A percentile compares a stretch with the other conserved stretches of the same genome.
Evolutionary conservation across 441 rosid species (phyloP).

Genomic region (Erodium chrysanthum): DNA sequence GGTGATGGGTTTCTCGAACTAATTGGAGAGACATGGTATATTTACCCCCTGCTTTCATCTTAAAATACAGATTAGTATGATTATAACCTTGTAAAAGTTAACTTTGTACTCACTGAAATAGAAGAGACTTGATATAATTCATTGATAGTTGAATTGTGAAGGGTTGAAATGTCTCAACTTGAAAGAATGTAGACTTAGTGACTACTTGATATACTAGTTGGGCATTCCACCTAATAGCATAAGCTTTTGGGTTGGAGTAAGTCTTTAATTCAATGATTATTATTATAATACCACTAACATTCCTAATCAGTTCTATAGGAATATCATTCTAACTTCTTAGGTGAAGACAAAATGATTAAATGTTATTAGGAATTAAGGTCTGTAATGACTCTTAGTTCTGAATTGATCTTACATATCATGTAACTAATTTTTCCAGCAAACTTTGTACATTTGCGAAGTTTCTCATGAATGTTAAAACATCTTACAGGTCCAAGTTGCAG

Average conservation of each 20-base stretch:
- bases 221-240: too few species aligned
- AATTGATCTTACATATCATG: slow-evolving; percentile 3
- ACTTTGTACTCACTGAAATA: too few species aligned
- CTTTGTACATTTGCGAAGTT: background rate
- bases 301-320: background rate
- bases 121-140: too few species aligned
- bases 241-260: too few species aligned
- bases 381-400: background rate
- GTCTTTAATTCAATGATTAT: too few species aligned
- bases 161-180: too few species aligned
- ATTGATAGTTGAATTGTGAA: too few species aligned
- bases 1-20: background rate
- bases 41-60: background rate
- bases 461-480: slow-evolving; percentile 18
- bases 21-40: background rate
- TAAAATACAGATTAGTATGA: background rate
- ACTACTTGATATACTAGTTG: too few species aligned
- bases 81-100: background rate
- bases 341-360: background rate
- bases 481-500: slow-evolving; percentile 81
- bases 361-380: background rate
- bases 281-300: background rate
- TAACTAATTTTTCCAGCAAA: background rate
- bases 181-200: too few species aligned
- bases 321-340: background rate